Evolutionary conservation across 371 early-diverging fungal genomes (phyloP).

Genomic region (Syncephalastrum sp.): DNA sequence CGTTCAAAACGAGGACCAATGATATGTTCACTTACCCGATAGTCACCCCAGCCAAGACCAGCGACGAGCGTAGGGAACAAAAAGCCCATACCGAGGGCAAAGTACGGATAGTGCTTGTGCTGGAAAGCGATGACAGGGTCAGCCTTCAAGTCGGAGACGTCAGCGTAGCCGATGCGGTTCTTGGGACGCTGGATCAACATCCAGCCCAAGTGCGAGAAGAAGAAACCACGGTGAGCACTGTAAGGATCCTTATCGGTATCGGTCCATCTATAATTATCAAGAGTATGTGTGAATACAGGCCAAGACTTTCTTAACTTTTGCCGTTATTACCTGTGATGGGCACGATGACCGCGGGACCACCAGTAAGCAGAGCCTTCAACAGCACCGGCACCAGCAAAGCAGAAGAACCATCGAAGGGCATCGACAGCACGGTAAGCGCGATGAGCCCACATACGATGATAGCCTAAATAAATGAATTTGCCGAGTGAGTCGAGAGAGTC

Average conservation of each 20-base stretch:
- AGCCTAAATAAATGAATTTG: constrained; percentile 38
- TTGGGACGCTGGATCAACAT: constrained; percentile 81
- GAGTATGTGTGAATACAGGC: constrained; percentile 4
- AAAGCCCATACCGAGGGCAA: constrained; percentile 74
- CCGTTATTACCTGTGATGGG: constrained; percentile 82
- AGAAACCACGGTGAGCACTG: constrained; percentile 80
- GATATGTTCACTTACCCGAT: constrained; percentile 40
- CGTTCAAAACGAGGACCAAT: neutral
- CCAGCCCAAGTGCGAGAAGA: constrained; percentile 91
- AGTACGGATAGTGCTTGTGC: constrained; percentile 77
- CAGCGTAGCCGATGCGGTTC: constrained; percentile 73
- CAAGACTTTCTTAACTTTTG: constrained; percentile 2
- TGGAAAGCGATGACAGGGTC: constrained; percentile 80
- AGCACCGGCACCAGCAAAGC: constrained; percentile 71
- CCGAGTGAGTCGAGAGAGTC: constrained; percentile 1
- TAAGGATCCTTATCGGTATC: constrained; percentile 93
- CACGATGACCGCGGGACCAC: constrained; percentile 88
- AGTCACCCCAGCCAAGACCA: constrained; percentile 89
- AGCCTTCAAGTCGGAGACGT: constrained; percentile 81
- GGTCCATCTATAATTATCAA: constrained; percentile 52
- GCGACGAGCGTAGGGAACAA: constrained; percentile 80
- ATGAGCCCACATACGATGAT: constrained; percentile 85
- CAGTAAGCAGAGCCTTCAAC: constrained; percentile 83
- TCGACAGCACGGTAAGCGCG: constrained; percentile 69
- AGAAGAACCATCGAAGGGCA: constrained; percentile 57